A percentile compares a stretch with the other conserved stretches of the same genome.
Conservation (phyloP, 768 basidiomycete species). For the Hemileccinum rubropunctum region DNA sequence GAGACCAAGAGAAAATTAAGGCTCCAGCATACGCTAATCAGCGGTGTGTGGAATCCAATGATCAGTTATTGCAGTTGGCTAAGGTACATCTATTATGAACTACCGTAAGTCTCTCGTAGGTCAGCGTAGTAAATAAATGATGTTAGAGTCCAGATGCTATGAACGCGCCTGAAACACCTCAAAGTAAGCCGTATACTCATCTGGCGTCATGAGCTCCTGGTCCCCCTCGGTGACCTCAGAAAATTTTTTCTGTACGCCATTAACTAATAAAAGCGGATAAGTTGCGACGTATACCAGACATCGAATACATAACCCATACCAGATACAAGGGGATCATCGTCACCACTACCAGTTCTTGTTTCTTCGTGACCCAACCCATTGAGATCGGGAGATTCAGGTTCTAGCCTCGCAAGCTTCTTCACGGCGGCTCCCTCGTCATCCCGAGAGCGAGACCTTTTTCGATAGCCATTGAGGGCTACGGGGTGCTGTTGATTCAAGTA, state of each 20-base stretch:
- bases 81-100: conserved; percentile 19
- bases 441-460: conserved; percentile 68
- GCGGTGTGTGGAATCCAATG: too few relatives aligned
- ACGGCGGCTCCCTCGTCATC: conserved; percentile 49
- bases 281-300: background rate
- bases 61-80: background rate
- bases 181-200: conserved; percentile 85
- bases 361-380: conserved; percentile 6
- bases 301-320: conserved; percentile 41
- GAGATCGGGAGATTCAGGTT: conserved; percentile 27
- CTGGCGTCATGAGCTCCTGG: conserved; percentile 89
- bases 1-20: too few relatives aligned
- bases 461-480: conserved; percentile 65
- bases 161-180: conserved; percentile 57
- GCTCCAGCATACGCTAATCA: too few relatives aligned
- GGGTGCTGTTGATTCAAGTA: conserved; percentile 54
- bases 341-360: conserved; percentile 2
- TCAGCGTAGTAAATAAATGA: conserved; percentile 11
- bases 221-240: conserved; percentile 89
- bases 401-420: conserved; percentile 44
- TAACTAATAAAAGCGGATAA: conserved; percentile 46
- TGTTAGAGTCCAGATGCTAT: conserved; percentile 8
- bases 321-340: conserved; percentile 64
- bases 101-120: background rate
- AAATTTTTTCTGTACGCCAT: conserved; percentile 68